Evolutionary conservation across 768 basidiomycete genomes (phyloP).

Genomic region (Rhizopogon roseolus): DNA sequence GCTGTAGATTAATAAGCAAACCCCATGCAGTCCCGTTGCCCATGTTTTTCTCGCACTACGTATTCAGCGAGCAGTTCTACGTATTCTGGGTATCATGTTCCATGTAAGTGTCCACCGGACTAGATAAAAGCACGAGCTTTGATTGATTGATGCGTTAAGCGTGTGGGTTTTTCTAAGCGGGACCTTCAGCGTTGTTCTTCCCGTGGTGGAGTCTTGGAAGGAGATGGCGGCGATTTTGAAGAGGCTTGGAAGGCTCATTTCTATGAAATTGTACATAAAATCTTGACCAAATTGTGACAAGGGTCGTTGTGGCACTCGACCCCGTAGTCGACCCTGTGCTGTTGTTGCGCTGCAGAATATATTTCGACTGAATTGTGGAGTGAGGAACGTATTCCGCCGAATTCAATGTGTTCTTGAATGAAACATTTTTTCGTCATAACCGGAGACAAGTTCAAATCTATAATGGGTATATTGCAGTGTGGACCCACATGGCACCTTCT

Average conservation of each 20-base stretch:
- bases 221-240: conserved; percentile 19
- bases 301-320: neutral
- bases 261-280: neutral
- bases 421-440: neutral
- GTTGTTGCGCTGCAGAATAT: neutral
- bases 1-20: neutral
- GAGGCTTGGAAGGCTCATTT: neutral
- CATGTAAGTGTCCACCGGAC: conserved; percentile 15
- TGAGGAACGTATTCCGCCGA: neutral
- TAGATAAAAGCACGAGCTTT: neutral
- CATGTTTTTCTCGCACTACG: conserved; percentile 32
- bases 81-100: conserved; percentile 31
- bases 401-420: too few species aligned
- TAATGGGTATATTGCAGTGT: too few species aligned
- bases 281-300: neutral
- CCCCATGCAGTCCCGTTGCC: conserved; percentile 23
- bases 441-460: too few species aligned
- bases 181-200: conserved; percentile 24
- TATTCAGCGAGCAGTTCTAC: conserved; percentile 28
- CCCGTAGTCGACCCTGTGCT: neutral
- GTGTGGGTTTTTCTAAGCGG: conserved; percentile 27
- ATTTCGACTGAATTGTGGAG: neutral
- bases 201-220: conserved; percentile 23
- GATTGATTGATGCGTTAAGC: conserved; percentile 6
- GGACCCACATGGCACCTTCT: too few species aligned